Evolutionary conservation across 2,329 filamentous ascomycete genomes (phyloP).

Genomic region (Ophiocordyceps camponoti-saundersi): DNA sequence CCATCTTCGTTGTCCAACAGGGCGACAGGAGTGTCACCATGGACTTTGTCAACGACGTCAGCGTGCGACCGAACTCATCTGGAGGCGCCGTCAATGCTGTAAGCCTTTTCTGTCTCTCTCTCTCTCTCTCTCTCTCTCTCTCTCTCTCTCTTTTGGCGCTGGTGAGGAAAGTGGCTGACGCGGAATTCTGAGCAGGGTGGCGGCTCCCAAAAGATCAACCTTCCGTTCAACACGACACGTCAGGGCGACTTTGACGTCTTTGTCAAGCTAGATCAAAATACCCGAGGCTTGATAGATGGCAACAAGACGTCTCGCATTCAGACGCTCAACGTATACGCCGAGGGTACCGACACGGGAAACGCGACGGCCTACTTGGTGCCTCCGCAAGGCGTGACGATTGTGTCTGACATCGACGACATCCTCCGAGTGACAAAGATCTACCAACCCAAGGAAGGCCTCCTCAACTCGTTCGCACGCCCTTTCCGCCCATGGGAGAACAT

Average conservation of each 20-base stretch:
- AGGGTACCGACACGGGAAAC: conserved; percentile 50
- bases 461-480: conserved; percentile 59
- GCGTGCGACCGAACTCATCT: conserved; percentile 32
- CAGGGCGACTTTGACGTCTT: conserved; percentile 63
- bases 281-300: conserved; percentile 38
- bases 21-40: conserved; percentile 44
- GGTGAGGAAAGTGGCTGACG: background rate
- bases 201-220: conserved; percentile 42
- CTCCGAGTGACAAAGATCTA: conserved; percentile 71
- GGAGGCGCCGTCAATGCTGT: conserved; percentile 33
- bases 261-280: conserved; percentile 40
- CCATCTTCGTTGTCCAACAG: conserved; percentile 64
- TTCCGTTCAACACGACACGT: conserved; percentile 48
- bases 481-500: conserved; percentile 65
- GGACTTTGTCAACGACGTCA: conserved; percentile 30
- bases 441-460: conserved; percentile 52
- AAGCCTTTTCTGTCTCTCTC: conserved; percentile 1
- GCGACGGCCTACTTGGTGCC: conserved; percentile 64
- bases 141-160: background rate
- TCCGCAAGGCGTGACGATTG: conserved; percentile 48
- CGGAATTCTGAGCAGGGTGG: conserved; percentile 18
- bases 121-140: too few relatives aligned
- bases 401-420: conserved; percentile 69
- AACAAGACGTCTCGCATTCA: conserved; percentile 50
- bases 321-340: conserved; percentile 48